Conservation (phyloP, 2,329 filamentous ascomycete species). For the Botryotinia convoluta region DNA sequence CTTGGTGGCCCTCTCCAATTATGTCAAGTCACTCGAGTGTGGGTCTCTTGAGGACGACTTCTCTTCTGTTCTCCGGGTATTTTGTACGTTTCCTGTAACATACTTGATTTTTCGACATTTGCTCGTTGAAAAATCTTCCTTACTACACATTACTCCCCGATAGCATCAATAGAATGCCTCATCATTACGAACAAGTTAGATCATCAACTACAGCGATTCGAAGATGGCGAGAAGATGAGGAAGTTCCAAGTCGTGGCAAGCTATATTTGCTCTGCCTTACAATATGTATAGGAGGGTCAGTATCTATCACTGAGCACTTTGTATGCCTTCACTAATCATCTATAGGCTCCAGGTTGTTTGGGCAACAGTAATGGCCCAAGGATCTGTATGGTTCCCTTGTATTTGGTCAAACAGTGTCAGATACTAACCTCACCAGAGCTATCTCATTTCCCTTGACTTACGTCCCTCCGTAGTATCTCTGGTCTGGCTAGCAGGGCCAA, state of each 20-base stretch:
- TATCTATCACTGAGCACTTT: neutral
- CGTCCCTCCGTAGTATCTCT: neutral
- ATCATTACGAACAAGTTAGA: slow-evolving; percentile 1
- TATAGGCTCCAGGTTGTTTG: neutral
- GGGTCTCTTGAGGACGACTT: neutral
- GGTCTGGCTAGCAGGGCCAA: slow-evolving; percentile 52
- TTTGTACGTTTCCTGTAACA: neutral
- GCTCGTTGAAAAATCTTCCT: neutral
- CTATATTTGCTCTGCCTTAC: neutral
- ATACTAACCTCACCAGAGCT: neutral
- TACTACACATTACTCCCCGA: neutral
- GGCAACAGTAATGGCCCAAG: slow-evolving; percentile 1
- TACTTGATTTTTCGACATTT: neutral
- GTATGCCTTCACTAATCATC: neutral
- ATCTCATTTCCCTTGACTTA: neutral
- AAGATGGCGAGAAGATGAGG: neutral
- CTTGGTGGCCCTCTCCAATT: neutral
- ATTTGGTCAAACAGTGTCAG: neutral
- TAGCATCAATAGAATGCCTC: neutral
- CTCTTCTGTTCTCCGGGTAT: neutral
- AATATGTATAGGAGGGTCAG: slow-evolving; percentile 1
- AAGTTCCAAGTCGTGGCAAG: slow-evolving; percentile 2
- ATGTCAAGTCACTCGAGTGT: neutral
- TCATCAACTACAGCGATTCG: neutral
- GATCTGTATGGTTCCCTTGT: neutral